A percentile compares a stretch with the other conserved stretches of the same genome.
Conservation (phyloP, 2,329 filamentous ascomycete genomes). For the Fusarium sp. region DNA sequence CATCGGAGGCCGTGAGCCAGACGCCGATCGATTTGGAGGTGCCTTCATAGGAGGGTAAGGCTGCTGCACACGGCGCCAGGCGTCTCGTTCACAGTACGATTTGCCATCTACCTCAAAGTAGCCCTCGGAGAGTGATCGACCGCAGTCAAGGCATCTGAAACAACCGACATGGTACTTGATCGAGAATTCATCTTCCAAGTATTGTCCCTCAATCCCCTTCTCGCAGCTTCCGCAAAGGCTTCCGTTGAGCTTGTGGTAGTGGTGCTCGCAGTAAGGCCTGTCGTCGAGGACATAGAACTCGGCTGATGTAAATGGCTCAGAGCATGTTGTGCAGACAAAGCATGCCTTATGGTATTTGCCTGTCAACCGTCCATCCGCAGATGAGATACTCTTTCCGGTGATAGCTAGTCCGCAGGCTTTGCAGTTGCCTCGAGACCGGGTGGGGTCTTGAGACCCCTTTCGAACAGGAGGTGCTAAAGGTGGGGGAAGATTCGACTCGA, state of each 20-base stretch:
- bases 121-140: slow-evolving; percentile 77
- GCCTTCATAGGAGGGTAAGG: slow-evolving; percentile 33
- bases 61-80: slow-evolving; percentile 66
- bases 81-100: slow-evolving; percentile 89
- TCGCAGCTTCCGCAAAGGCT: slow-evolving; percentile 85
- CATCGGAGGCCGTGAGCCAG: slow-evolving; percentile 42
- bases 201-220: slow-evolving; percentile 91
- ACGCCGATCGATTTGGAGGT: slow-evolving; percentile 24
- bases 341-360: slow-evolving; percentile 96
- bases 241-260: slow-evolving; percentile 92
- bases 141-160: slow-evolving; percentile 85
- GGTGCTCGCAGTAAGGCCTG: slow-evolving; percentile 87
- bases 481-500: slow-evolving; percentile 15
- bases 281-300: slow-evolving; percentile 94
- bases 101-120: slow-evolving; percentile 89
- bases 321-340: slow-evolving; percentile 90
- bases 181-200: slow-evolving; percentile 81
- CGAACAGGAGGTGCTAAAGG: slow-evolving; percentile 42
- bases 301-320: slow-evolving; percentile 81
- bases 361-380: slow-evolving; percentile 89
- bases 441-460: slow-evolving; percentile 54
- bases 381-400: slow-evolving; percentile 91
- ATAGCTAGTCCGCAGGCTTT: slow-evolving; percentile 84
- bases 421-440: slow-evolving; percentile 76
- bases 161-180: slow-evolving; percentile 89